Conservation (phyloP, 495 filamentous ascomycete genomes). For the Penicillium egyptiacum region DNA sequence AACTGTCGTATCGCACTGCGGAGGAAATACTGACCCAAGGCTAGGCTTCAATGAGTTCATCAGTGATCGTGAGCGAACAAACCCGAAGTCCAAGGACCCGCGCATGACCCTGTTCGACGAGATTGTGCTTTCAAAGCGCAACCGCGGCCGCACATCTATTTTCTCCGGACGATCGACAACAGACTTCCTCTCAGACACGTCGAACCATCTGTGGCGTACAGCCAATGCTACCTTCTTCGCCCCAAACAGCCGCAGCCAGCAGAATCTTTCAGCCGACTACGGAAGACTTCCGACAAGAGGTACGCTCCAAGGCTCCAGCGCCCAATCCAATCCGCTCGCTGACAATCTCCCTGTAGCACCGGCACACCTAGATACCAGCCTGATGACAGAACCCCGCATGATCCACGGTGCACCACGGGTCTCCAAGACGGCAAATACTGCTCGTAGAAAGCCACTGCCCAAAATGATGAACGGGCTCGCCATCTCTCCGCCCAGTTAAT, state of each 20-base stretch:
- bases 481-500: slow-evolving; percentile 45
- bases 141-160: slow-evolving; percentile 65
- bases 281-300: slow-evolving; percentile 57
- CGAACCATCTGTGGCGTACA: slow-evolving; percentile 90
- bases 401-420: slow-evolving; percentile 72
- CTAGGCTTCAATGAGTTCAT: slow-evolving; percentile 95
- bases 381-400: slow-evolving; percentile 86
- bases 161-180: slow-evolving; percentile 53
- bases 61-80: slow-evolving; percentile 72
- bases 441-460: slow-evolving; percentile 70
- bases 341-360: slow-evolving; percentile 54
- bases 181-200: slow-evolving; percentile 78
- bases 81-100: slow-evolving; percentile 56
- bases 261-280: slow-evolving; percentile 66
- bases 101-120: slow-evolving; percentile 89
- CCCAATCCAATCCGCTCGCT: slow-evolving; percentile 12
- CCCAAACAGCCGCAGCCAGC: slow-evolving; percentile 59
- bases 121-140: slow-evolving; percentile 91
- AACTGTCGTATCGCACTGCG: background rate
- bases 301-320: slow-evolving; percentile 34
- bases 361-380: slow-evolving; percentile 74
- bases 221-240: slow-evolving; percentile 71
- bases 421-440: slow-evolving; percentile 57
- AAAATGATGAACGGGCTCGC: slow-evolving; percentile 62
- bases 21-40: slow-evolving; percentile 6